Percentiles rank a stretch among this genome's conserved stretches.
Evolutionary conservation across 441 rosid species (phyloP).

Genomic region (Corymbia citriodora): DNA sequence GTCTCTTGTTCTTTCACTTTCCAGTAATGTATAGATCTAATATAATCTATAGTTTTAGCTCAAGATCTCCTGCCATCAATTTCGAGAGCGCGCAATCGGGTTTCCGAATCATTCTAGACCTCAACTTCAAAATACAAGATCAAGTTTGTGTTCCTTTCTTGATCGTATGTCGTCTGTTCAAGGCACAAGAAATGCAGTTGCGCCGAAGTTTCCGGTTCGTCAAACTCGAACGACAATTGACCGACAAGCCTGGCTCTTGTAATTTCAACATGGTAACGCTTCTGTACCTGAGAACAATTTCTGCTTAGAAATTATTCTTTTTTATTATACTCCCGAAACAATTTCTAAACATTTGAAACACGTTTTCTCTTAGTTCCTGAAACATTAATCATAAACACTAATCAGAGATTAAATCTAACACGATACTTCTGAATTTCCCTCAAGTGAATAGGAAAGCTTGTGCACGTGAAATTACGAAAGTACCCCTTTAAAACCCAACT

Average conservation of each 20-base stretch:
- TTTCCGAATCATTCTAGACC: not conserved
- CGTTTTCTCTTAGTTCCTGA: no score
- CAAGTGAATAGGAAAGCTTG: not conserved
- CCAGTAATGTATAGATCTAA: no score
- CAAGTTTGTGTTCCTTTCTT: not conserved
- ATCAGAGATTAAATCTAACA: not conserved
- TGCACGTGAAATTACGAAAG: not conserved
- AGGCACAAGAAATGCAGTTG: not conserved
- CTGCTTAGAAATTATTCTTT: no score
- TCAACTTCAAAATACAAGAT: not conserved
- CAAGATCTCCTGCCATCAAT: fast-evolving
- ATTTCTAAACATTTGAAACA: no score
- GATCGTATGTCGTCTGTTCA: fast-evolving
- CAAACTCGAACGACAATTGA: not conserved
- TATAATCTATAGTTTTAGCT: no score
- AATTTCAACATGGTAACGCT: no score
- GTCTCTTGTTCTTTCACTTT: no score
- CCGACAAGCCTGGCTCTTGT: not conserved
- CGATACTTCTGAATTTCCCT: not conserved
- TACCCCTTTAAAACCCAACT: not conserved
- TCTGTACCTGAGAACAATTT: no score
- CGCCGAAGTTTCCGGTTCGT: fast-evolving
- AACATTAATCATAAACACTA: not conserved
- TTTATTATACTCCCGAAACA: no score
- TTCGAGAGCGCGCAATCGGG: not conserved